These are phyloP conservation scores for Emergomyces pasteurianus DNA, from an alignment of 2,329 filamentous ascomycete genomes.

Conservation along the genomic window DNA sequence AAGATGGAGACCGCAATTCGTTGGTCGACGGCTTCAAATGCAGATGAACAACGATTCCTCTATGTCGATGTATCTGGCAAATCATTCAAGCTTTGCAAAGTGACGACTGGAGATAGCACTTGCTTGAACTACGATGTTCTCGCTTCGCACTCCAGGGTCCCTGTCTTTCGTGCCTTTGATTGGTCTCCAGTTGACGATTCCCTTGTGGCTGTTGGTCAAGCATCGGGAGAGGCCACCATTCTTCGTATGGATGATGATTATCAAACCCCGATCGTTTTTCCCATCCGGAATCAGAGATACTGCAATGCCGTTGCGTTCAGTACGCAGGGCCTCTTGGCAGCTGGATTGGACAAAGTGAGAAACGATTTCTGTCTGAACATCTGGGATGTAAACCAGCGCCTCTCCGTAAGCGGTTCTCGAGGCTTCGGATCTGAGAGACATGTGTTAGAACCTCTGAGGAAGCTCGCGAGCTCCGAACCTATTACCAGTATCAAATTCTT, in stretches of 20 bases:
- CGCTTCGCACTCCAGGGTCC: constrained; percentile 43
- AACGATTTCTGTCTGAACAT: constrained; percentile 55
- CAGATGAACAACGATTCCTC: constrained; percentile 44
- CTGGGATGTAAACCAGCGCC: constrained; percentile 46
- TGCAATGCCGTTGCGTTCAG: constrained; percentile 55
- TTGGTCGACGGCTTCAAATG: constrained; percentile 49
- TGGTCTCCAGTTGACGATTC: constrained; percentile 49
- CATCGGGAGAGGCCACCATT: constrained; percentile 49
- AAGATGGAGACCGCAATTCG: constrained; percentile 50
- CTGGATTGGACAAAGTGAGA: constrained; percentile 50
- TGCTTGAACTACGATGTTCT: constrained; percentile 42
- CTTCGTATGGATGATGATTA: constrained; percentile 42
- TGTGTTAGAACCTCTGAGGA: constrained; percentile 41
- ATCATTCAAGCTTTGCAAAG: constrained; percentile 45
- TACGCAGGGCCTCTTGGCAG: constrained; percentile 44
- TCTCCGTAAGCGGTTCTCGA: constrained; percentile 24
- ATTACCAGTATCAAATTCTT: constrained; percentile 57
- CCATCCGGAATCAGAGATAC: constrained; percentile 49
- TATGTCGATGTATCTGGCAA: constrained; percentile 50
- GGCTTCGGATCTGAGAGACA: constrained; percentile 17
- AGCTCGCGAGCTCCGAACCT: constrained; percentile 48
- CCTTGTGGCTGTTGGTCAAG: constrained; percentile 48
- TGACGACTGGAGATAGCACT: constrained; percentile 26
- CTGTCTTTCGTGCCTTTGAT: constrained; percentile 53
- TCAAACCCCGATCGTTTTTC: constrained; percentile 39